These are phyloP conservation scores for Ceriops tagal DNA, from an alignment of 345 rosid species.

Conservation along the genomic window DNA sequence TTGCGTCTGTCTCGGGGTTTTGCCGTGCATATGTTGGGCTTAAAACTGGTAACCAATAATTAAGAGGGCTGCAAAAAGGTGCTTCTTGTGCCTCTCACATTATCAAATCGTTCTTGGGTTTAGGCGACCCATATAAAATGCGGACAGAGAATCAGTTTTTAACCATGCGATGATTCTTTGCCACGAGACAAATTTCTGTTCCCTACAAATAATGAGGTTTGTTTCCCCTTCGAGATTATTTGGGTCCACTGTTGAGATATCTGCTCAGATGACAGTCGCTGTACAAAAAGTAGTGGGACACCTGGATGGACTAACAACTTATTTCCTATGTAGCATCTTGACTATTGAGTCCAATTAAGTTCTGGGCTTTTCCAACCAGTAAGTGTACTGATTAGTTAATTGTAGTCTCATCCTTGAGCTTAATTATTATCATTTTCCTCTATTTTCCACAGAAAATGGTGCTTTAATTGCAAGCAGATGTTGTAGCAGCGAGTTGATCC, in stretches of 20 bases:
- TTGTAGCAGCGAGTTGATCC: too few species aligned
- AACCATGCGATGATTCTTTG: background rate
- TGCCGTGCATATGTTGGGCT: background rate
- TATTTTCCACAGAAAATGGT: too few species aligned
- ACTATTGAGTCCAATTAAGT: too few species aligned
- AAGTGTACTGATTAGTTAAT: too few species aligned
- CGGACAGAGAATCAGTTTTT: background rate
- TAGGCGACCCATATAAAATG: background rate
- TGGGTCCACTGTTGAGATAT: background rate
- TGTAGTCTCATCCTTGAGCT: too few species aligned
- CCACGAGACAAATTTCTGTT: background rate
- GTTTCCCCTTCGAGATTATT: background rate
- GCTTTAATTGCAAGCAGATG: too few species aligned
- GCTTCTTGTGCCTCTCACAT: too few species aligned
- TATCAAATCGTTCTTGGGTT: background rate
- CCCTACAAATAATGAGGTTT: background rate
- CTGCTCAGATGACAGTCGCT: background rate
- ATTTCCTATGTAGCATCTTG: too few species aligned
- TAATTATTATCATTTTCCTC: too few species aligned
- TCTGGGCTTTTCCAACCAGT: too few species aligned
- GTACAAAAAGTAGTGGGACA: background rate
- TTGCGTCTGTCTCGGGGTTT: background rate
- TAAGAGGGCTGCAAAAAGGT: background rate
- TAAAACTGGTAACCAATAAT: background rate
- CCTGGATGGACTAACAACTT: background rate